Evolutionary conservation across 2,329 filamentous ascomycete species (phyloP), one percentile per base, ranked within the genome.

Genomic region (Cryphonectria naterciae): DNA sequence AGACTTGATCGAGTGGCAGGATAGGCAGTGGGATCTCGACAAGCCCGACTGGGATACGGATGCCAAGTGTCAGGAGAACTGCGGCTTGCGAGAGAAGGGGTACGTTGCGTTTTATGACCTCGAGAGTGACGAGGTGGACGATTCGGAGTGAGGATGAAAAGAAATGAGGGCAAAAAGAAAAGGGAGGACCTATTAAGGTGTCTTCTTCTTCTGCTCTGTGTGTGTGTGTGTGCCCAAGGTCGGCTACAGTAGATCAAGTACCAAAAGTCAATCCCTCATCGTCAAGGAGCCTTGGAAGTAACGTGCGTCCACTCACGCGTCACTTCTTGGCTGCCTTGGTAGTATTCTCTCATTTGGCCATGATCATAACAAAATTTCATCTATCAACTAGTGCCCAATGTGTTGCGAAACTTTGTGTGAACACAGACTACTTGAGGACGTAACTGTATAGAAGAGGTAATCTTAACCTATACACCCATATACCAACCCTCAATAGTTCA

Each of bases 11-110:
- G 54, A 65, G 35, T 69, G 69, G 69, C 66, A 71, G 25, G 52
- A 62, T 11, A 32, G 52, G n/a, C 69, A 66, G 52, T 71, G 69
- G 69, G 69, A 71, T 43, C 64, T 69, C 17, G 69, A 71, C 54
- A 71, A 71, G 69, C 69, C 69, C n/a, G 49, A 35, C 62, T 71
- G 69, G 69, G 69, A 71, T 25, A 66, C 62, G 35, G 69, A 71
- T 22, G 19, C 66, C 41, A 71, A 28, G 28, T 71, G 69, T 28
- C 46, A n/a, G 46, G 65, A 32, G 15, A 39, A 62, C 49, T 71
- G 69, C 25, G 62, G 62, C 7, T 43, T 52, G 32, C 58, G 67
- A 22, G 37, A 22, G 19, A 46, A 68, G 56, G 69, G 69, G 1
- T 61, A 32, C 25, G 67, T 69, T 19, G 39, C 61, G 22, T 46